Evolutionary conservation across 2,329 filamentous ascomycete genomes (phyloP).

Genomic region (Pleurostoma richardsiae): DNA sequence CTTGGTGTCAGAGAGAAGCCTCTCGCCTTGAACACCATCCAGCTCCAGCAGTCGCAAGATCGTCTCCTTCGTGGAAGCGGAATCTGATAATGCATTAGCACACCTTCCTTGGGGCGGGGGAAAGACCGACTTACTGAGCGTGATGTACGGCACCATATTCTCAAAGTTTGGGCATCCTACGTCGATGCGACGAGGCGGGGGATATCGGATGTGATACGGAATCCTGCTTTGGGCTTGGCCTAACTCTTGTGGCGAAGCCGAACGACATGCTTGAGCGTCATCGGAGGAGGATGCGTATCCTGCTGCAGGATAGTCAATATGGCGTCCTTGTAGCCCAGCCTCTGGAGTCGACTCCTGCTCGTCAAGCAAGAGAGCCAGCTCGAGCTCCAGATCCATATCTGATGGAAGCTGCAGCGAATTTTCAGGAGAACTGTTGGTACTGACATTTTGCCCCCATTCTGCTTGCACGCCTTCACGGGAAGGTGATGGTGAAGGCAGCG

Average conservation of each 20-base stretch:
- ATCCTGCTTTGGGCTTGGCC: too few relatives aligned
- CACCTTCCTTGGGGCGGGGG: not conserved
- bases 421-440: not conserved
- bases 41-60: not conserved
- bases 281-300: not conserved
- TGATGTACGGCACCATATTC: not conserved
- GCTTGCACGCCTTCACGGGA: not conserved
- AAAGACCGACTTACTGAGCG: not conserved
- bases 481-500: slow-evolving; percentile 1
- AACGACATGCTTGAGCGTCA: slow-evolving; percentile 2
- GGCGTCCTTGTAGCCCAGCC: not conserved
- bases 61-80: not conserved
- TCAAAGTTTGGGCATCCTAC: not conserved
- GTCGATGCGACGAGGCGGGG: not conserved
- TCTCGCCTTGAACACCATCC: not conserved
- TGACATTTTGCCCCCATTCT: slow-evolving; percentile 1
- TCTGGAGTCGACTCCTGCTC: not conserved
- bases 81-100: not conserved
- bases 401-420: not conserved
- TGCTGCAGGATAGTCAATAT: not conserved
- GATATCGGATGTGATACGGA: too few relatives aligned
- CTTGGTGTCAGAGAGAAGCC: not conserved
- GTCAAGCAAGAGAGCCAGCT: not conserved
- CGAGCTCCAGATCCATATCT: not conserved
- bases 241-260: not conserved